Evolutionary conservation across 495 filamentous ascomycete species (phyloP).

Genomic region (Cercophora scortea): DNA sequence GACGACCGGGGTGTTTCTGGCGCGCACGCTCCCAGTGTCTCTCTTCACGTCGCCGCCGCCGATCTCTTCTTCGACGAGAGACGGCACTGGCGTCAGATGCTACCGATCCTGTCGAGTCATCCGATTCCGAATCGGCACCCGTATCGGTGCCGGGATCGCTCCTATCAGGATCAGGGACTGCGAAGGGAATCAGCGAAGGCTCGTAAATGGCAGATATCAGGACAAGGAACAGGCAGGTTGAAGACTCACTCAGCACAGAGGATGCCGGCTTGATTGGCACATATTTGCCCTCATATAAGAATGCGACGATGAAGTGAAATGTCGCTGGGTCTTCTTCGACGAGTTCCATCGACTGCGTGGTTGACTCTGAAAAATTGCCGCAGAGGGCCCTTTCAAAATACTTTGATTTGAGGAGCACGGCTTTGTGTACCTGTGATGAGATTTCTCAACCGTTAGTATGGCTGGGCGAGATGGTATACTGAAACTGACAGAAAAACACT

Average conservation of each 20-base stretch:
- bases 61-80: slow-evolving; percentile 25
- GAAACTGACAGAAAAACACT: no score
- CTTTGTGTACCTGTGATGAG: slow-evolving; percentile 28
- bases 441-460: no score
- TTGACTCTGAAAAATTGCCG: slow-evolving; percentile 33
- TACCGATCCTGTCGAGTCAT: slow-evolving; percentile 19
- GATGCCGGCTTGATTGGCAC: slow-evolving; percentile 33
- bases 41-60: slow-evolving; percentile 25
- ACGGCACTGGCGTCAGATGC: slow-evolving; percentile 28
- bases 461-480: no score
- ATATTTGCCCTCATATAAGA: slow-evolving; percentile 40
- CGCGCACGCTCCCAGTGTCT: slow-evolving; percentile 29
- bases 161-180: slow-evolving; percentile 31
- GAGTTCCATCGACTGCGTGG: slow-evolving; percentile 33
- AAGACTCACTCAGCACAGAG: slow-evolving; percentile 25
- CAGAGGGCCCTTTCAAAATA: slow-evolving; percentile 38
- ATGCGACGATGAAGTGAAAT: slow-evolving; percentile 42
- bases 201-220: background rate
- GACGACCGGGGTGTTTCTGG: slow-evolving; percentile 32
- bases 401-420: slow-evolving; percentile 34
- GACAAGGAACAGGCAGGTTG: background rate
- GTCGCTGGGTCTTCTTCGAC: slow-evolving; percentile 42
- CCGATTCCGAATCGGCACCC: slow-evolving; percentile 24
- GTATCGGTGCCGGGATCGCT: slow-evolving; percentile 18
- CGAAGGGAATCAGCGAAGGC: slow-evolving; percentile 8